Evolutionary conservation across 2,329 filamentous ascomycete species (phyloP), one percentile per base, ranked within the genome.

Genomic region (Colletotrichum zoysiae): DNA sequence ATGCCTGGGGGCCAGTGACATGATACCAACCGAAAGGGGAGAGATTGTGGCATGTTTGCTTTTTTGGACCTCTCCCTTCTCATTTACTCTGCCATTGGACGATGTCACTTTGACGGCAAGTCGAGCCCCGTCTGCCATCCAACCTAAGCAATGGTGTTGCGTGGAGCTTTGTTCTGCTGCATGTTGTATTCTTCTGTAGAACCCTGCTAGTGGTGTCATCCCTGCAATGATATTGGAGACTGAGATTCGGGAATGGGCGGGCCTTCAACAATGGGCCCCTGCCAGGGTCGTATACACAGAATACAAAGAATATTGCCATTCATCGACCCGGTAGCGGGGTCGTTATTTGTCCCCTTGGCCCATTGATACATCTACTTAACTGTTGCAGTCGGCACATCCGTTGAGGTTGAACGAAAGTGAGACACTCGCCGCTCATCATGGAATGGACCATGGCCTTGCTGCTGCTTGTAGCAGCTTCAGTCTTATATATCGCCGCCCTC

Each of bases 401-500:
- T 9, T 11, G n/a, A 26, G 12, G 16, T n/a, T n/a, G 20, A 14
- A 12, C n/a, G 11, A 56, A 8, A 35, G 53, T 20, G 30, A 56
- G 33, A n/a, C 12, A 3, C 20, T 12, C 40, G 55, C 57, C 23
- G 23, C 11, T 9, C 23, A 12, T 23, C 9, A 57, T 68, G 65
- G 50, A 48, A 23, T 42, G 33, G 33, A 63, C 16, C 65, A 26
- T 42, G n/a, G 8, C 30, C 50, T 26, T 64, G 6, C 71, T 79
- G 40, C 67, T 77, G 38, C 59, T 75, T 16, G 76, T 71, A 16
- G 62, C 11, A 14, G 46, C 26, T n/a, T 38, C 26, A 20, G 7
- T 65, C 55, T 46, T 59, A 4, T 44, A 50, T 53, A 1, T 40
- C 9, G 1, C 30, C 3, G 14, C 40, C 23, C 38, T 38, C 16